Conservation (phyloP, 1,139 yeast genomes). For the Taphrina flavorubra region DNA sequence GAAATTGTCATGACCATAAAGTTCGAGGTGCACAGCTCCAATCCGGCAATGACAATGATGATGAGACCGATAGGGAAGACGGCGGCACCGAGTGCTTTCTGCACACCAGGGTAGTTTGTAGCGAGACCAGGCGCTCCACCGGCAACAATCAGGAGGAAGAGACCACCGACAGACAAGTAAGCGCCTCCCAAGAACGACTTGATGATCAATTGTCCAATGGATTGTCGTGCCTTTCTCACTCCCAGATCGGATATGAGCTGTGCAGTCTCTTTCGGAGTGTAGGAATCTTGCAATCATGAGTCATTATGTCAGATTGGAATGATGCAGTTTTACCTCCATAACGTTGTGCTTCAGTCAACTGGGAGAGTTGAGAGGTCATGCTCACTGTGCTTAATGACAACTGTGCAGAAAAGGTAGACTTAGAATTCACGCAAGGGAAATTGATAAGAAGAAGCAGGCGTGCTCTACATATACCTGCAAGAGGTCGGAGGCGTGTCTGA, state of each 20-base stretch:
- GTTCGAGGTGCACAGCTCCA: slow-evolving; percentile 46
- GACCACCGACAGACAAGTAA: slow-evolving; percentile 72
- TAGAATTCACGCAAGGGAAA: neutral
- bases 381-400: neutral
- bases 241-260: slow-evolving; percentile 44
- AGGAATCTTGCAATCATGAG: slow-evolving; percentile 6
- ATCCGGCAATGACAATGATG: slow-evolving; percentile 46
- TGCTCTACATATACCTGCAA: neutral
- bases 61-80: slow-evolving; percentile 46
- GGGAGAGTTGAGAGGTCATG: neutral
- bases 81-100: slow-evolving; percentile 49
- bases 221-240: slow-evolving; percentile 45
- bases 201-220: slow-evolving; percentile 42
- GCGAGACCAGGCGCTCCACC: slow-evolving; percentile 58
- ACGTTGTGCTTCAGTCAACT: slow-evolving; percentile 22
- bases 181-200: slow-evolving; percentile 65
- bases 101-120: slow-evolving; percentile 60
- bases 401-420: neutral
- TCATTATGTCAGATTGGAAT: neutral
- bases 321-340: slow-evolving; percentile 16
- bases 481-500: neutral
- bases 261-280: slow-evolving; percentile 45
- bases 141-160: slow-evolving; percentile 66
- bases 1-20: slow-evolving; percentile 44
- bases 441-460: neutral